Conservation (phyloP, 495 filamentous ascomycete genomes). For the Xylaria nigripes region DNA sequence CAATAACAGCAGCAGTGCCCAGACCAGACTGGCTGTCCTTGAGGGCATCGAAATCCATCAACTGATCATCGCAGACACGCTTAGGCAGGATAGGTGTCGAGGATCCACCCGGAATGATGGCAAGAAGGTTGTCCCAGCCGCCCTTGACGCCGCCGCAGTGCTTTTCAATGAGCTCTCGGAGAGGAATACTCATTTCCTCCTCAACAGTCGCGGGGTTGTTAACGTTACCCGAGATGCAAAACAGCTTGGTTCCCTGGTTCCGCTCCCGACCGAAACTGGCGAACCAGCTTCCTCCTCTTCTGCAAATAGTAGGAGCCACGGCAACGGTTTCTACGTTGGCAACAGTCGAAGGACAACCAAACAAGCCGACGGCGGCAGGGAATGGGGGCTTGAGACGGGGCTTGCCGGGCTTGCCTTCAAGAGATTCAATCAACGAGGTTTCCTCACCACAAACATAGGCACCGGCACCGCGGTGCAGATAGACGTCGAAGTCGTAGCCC, state of each 20-base stretch:
- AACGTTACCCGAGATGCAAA: slow-evolving; percentile 97
- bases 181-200: slow-evolving; percentile 95
- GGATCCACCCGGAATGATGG: slow-evolving; percentile 91
- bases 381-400: slow-evolving; percentile 97
- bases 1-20: slow-evolving; percentile 96
- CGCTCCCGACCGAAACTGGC: slow-evolving; percentile 85
- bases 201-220: slow-evolving; percentile 98
- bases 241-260: slow-evolving; percentile 94
- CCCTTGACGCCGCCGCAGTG: slow-evolving; percentile 95
- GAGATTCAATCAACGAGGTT: slow-evolving; percentile 92
- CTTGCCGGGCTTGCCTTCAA: slow-evolving; percentile 98
- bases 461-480: slow-evolving; percentile 91
- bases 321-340: slow-evolving; percentile 97
- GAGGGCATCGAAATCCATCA: slow-evolving; percentile 98
- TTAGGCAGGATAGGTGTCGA: slow-evolving; percentile 94
- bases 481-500: slow-evolving; percentile 97
- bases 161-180: slow-evolving; percentile 90
- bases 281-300: slow-evolving; percentile 89
- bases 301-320: slow-evolving; percentile 91
- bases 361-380: slow-evolving; percentile 92
- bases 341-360: slow-evolving; percentile 95
- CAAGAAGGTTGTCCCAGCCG: slow-evolving; percentile 95
- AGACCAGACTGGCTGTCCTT: slow-evolving; percentile 97
- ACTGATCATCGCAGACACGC: slow-evolving; percentile 76
- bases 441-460: slow-evolving; percentile 98